A percentile compares a stretch with the other conserved stretches of the same genome.
These are phyloP conservation scores for Alternaria sp. DNA, from an alignment of 2,329 filamentous ascomycete species.

Conservation along the genomic window DNA sequence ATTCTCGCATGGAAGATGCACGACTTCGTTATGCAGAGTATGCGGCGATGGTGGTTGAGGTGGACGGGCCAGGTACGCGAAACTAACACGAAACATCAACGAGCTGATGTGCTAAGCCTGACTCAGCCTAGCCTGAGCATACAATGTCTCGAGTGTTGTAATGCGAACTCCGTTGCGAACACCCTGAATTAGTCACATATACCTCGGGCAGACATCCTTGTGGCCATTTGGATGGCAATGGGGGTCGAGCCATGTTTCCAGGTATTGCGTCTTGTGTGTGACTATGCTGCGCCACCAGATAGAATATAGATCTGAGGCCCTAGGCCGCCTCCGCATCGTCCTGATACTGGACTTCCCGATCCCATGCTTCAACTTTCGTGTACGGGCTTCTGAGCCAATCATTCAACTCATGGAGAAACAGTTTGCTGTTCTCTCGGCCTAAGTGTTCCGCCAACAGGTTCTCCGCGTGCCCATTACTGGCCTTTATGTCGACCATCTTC, in stretches of 20 bases:
- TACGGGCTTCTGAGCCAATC: constrained; percentile 85
- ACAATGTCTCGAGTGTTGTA: constrained; percentile 1
- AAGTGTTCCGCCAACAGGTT: constrained; percentile 80
- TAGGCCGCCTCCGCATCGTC: constrained; percentile 13
- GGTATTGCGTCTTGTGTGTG: not conserved
- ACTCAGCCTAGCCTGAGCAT: not conserved
- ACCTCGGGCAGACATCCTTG: not conserved
- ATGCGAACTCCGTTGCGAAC: constrained; percentile 1
- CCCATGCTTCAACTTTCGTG: constrained; percentile 75
- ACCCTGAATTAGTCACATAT: not conserved
- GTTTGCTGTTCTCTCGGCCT: constrained; percentile 71
- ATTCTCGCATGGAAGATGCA: constrained; percentile 1
- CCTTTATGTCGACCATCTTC: constrained; percentile 82
- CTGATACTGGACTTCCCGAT: constrained; percentile 76
- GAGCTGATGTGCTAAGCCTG: not conserved
- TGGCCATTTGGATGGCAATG: not conserved
- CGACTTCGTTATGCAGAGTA: not conserved
- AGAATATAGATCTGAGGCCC: not conserved
- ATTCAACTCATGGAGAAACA: constrained; percentile 86
- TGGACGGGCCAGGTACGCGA: not conserved
- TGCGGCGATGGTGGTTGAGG: not conserved
- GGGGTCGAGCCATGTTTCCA: not conserved
- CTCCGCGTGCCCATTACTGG: constrained; percentile 78
- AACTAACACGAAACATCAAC: constrained; percentile 10
- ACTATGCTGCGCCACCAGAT: not conserved